These are phyloP conservation scores for Hortaea werneckii DNA, from an alignment of 2,329 filamentous ascomycete genomes.

Conservation along the genomic window DNA sequence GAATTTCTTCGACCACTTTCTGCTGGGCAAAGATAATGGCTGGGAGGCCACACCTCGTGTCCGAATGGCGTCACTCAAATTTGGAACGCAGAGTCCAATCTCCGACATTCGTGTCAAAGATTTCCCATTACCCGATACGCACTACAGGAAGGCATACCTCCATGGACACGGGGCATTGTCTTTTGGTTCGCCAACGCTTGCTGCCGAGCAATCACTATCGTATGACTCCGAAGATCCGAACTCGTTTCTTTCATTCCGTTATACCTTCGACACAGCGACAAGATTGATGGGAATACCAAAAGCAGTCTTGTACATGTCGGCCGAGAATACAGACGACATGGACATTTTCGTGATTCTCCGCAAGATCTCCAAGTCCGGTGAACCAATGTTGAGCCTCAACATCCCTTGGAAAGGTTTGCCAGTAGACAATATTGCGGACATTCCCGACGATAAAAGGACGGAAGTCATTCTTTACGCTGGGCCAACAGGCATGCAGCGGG, in stretches of 20 bases:
- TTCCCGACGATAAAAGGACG: conserved; percentile 23
- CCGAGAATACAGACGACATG: conserved; percentile 11
- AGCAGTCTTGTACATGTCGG: conserved; percentile 34
- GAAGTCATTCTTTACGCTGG: conserved; percentile 9
- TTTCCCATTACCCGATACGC: conserved; percentile 11
- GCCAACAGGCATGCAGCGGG: conserved; percentile 8
- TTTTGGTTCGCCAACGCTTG: not conserved
- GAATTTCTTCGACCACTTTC: conserved; percentile 38
- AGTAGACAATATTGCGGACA: conserved; percentile 31
- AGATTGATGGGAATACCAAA: conserved; percentile 39
- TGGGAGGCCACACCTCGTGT: conserved; percentile 39
- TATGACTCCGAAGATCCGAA: not conserved
- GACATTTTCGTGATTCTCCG: conserved; percentile 11
- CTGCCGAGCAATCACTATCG: not conserved
- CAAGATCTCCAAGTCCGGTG: conserved; percentile 10
- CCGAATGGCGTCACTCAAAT: conserved; percentile 30
- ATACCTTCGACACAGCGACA: conserved; percentile 31
- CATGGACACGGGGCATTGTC: not conserved
- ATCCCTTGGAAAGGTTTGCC: conserved; percentile 9
- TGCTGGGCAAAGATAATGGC: conserved; percentile 34
- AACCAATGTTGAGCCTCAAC: conserved; percentile 9
- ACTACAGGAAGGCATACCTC: conserved; percentile 9
- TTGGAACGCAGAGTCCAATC: conserved; percentile 25
- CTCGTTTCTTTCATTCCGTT: not conserved
- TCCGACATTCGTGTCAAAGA: conserved; percentile 23